Percentiles rank a stretch among this genome's conserved stretches.
These are phyloP conservation scores for Solanum habrochaites DNA, from an alignment of 257 asterid genomes.

Conservation along the genomic window DNA sequence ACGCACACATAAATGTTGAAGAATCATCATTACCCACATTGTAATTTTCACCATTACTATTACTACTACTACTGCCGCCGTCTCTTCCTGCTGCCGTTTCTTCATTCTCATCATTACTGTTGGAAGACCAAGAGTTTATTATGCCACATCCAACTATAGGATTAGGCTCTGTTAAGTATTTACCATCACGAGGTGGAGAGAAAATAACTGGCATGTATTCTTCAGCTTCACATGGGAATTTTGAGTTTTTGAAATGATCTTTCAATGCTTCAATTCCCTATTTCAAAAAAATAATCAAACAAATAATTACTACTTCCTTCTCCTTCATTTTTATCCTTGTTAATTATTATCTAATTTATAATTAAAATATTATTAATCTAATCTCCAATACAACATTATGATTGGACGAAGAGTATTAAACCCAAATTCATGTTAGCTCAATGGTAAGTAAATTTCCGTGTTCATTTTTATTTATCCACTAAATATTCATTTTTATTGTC, in stretches of 20 bases:
- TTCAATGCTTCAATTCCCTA: constrained; percentile 69
- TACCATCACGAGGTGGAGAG: constrained; percentile 84
- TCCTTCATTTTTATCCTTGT: too few species aligned
- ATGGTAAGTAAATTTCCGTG: too few species aligned
- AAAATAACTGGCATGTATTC: constrained; percentile 89
- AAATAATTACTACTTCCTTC: too few species aligned
- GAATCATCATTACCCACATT: constrained; percentile 16
- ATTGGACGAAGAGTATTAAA: too few species aligned
- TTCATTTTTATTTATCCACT: too few species aligned
- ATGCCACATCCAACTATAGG: constrained; percentile 26
- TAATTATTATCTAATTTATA: too few species aligned
- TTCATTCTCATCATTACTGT: neutral
- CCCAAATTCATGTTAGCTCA: neutral
- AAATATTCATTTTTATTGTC: too few species aligned
- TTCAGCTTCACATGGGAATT: constrained; percentile 75
- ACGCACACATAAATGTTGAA: neutral
- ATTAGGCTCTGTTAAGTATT: constrained; percentile 33
- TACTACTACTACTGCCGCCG: neutral
- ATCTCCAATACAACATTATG: too few species aligned
- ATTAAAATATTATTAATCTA: too few species aligned
- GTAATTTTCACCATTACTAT: neutral
- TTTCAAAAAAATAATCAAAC: too few species aligned
- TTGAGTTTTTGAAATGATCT: constrained; percentile 93
- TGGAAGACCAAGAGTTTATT: neutral
- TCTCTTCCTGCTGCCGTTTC: neutral